Conservation (phyloP, 75 land plant genomes). For the Larix kaempferi region DNA sequence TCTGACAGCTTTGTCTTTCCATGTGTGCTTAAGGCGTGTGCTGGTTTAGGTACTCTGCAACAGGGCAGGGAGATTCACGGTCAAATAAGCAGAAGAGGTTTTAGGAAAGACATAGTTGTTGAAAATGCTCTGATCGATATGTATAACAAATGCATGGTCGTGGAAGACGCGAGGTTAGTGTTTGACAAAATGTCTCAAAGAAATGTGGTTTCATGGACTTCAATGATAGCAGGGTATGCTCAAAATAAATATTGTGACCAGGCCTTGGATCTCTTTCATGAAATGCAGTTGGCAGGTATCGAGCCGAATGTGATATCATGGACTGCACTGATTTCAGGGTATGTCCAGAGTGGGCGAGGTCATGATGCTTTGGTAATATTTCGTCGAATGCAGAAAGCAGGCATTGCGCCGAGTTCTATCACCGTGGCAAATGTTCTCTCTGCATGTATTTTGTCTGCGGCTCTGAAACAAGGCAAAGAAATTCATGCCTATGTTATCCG, state of each 20-base stretch:
- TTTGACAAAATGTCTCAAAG: conserved; percentile 13
- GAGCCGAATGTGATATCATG: conserved; percentile 36
- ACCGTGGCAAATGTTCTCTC: conserved; percentile 32
- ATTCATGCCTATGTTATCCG: conserved; percentile 17
- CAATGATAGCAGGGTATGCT: conserved; percentile 18
- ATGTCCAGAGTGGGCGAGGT: conserved; percentile 3
- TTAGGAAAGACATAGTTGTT: conserved; percentile 13
- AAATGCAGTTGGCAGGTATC: conserved; percentile 16
- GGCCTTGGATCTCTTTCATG: conserved; percentile 12
- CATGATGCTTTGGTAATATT: conserved; percentile 36
- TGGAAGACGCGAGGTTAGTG: conserved; percentile 11
- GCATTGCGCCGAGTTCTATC: conserved; percentile 29
- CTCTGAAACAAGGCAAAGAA: conserved; percentile 20
- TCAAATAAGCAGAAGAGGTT: conserved; percentile 12
- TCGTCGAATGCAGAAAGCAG: conserved; percentile 29
- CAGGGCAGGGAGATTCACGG: conserved; percentile 20
- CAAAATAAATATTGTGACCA: conserved; percentile 1
- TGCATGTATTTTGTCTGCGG: conserved; percentile 29
- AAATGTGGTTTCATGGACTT: conserved; percentile 21
- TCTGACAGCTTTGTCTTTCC: conserved; percentile 19
- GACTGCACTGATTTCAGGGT: conserved; percentile 34
- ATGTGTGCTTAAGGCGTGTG: conserved; percentile 24
- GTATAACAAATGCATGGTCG: conserved; percentile 24
- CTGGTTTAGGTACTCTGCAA: conserved; percentile 1
- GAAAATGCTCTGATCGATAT: conserved; percentile 18